Base-by-base conservation (phyloP, 179 eudicot genomes). In the Actinidia chinensis region DNA sequence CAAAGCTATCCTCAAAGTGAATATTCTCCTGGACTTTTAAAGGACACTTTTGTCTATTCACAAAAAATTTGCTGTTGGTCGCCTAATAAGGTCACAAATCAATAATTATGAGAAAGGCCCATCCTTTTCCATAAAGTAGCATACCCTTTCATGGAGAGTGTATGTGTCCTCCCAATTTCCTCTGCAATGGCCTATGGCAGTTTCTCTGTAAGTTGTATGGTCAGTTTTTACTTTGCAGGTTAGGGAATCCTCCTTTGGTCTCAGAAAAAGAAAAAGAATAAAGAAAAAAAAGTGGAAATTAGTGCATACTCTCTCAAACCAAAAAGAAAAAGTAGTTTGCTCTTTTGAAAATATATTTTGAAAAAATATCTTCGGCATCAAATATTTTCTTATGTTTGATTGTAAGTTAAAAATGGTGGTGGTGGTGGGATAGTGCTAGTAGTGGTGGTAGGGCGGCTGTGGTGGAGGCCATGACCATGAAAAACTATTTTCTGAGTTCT, bases 191-290 rank as follows among this genome's bases (percentile, higher is more conserved):
- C 15, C 33, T 33, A 64, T 12, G 36, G 20, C 69, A 13, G 22
- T 68, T 68, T 43, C 60, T 36, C 40, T 36, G 40, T 14, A 18
- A 55, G 20, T 14, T 18, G 22, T 66, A 7, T 40, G 8, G 23
- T 40, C 48, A 40, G 15, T 40, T 66, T 40, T 66, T 23, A 66
- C 50, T 66, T 66, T 66, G 48, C 71, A 40, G 47, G 71, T 42
- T 48, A 67, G 22, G 40, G 51, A 67, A 18, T 42, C 22, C 47
- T 66, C 18, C 25, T 67, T 67, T 67, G 50, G n/a, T 22, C 22
- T n/a, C 3, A 18, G 50, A 42, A 33, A 25, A 25, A 61, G 40
- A 64, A 36, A 36, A 64, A 64, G 18, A 28, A 13, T 0, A 4
- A 36, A 36, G 15, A 33, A 61, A 28, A 64, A 64, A 64, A 64